Evolutionary conservation across 805 yeast species (phyloP), one percentile per base, ranked within the genome.

Genomic region (Yueomyces sp.): DNA sequence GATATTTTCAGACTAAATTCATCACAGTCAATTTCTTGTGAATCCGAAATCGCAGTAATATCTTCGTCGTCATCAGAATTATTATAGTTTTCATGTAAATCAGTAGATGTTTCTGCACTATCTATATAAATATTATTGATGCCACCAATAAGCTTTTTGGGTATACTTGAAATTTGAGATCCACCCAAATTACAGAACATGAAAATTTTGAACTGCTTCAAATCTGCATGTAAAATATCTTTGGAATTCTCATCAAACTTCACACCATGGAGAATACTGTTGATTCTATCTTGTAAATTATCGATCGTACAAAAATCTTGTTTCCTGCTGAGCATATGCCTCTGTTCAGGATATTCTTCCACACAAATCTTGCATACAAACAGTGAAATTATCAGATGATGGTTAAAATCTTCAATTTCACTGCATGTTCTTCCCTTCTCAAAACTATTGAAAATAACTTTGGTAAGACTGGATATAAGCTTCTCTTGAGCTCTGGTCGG

Each of bases 61-160:
- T 30, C n/a, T 32, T 12, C 28, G 19, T 26, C 32, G 3, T 49
- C 52, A 3, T 44, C 44, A 28, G 45, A 54, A 36, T 34, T 19
- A 11, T 34, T 34, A 7, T 52, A 54, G 9, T 42, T 42, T 28
- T 41, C 46, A 26, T 37, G 43, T 3, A 38, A 40, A 4, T 27
- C 38, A 19, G 19, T 19, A 19, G 19, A 19, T 19, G 19, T 19
- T 19, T 19, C 19, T 19, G 19, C 19, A 19, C 19, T 43, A 8
- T 49, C 48, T 28, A 63, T 40, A 41, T 58, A 58, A 30, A 64
- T 57, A 28, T 60, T 56, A 42, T 57, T 63, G 37, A 63, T 59
- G 2, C 55, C 62, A 29, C 59, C 60, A 4, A 47, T 29, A 29
- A 52, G 31, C 7, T 44, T 32, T 8, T 37, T 44, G 26, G 44